phyloP scores from a whole-genome alignment of 1,284 basidiomycete genomes.

The Cryptococcus hybrid region DNA sequence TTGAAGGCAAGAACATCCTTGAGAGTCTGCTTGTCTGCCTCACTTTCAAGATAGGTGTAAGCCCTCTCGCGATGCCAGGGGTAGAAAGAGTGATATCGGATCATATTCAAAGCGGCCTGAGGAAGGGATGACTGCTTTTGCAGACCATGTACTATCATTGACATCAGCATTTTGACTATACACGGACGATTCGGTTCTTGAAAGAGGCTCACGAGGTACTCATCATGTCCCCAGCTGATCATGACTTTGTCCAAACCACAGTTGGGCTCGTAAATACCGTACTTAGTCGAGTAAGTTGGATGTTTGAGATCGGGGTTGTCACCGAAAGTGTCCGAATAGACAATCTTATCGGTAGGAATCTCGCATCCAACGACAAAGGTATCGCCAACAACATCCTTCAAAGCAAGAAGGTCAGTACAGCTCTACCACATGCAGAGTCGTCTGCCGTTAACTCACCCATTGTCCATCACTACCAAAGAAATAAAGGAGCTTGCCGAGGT shows the following conservation, averaged over 20 bases:
- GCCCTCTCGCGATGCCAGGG: constrained; percentile 89
- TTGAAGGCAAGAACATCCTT: constrained; percentile 47
- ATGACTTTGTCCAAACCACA: constrained; percentile 89
- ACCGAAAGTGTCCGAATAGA: constrained; percentile 80
- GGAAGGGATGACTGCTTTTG: constrained; percentile 57
- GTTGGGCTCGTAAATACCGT: constrained; percentile 76
- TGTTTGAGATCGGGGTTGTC: constrained; percentile 74
- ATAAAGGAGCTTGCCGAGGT: constrained; percentile 79
- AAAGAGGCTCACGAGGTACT: constrained; percentile 52
- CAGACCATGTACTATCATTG: neutral
- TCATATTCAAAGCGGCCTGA: constrained; percentile 81
- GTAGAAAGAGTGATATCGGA: constrained; percentile 92
- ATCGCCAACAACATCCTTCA: constrained; percentile 75
- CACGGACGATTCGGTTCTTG: constrained; percentile 35
- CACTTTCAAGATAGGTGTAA: constrained; percentile 72
- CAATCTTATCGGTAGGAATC: constrained; percentile 74
- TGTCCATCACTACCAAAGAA: constrained; percentile 74
- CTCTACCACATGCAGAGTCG: too few species aligned
- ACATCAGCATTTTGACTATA: constrained; percentile 53
- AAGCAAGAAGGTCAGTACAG: too few species aligned
- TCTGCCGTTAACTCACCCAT: constrained; percentile 60
- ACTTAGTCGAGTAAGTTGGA: constrained; percentile 70
- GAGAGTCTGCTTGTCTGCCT: constrained; percentile 52
- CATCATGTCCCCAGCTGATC: constrained; percentile 83
- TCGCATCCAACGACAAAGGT: constrained; percentile 85